Conservation (phyloP, 2,329 filamentous ascomycete species). For the Monosporascus sp. region DNA sequence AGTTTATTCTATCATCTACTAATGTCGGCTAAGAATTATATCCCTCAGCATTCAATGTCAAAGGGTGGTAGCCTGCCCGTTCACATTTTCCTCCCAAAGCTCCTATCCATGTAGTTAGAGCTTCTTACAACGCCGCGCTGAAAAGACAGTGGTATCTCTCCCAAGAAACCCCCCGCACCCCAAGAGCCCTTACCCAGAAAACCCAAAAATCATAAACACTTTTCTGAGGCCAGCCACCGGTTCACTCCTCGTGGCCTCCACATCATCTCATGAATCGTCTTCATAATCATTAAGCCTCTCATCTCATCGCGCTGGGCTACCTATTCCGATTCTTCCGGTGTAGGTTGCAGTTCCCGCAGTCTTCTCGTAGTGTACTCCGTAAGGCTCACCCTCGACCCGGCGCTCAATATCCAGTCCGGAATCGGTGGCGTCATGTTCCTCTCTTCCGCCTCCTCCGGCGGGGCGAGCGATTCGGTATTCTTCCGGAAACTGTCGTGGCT, state of each 20-base stretch:
- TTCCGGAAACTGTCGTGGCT: slow-evolving; percentile 45
- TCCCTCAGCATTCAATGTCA: background rate
- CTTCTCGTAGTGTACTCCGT: slow-evolving; percentile 40
- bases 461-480: slow-evolving; percentile 15
- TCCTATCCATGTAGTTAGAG: slow-evolving; percentile 1
- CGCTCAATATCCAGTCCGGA: slow-evolving; percentile 55
- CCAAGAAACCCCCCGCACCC: slow-evolving; percentile 4
- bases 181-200: background rate
- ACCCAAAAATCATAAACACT: background rate
- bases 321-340: slow-evolving; percentile 8
- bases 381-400: slow-evolving; percentile 46
- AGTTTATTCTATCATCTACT: background rate
- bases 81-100: background rate
- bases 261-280: slow-evolving; percentile 10
- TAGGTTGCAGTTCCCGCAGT: slow-evolving; percentile 17
- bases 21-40: background rate
- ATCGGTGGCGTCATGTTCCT: slow-evolving; percentile 55
- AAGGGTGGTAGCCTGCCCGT: no score
- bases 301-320: slow-evolving; percentile 6
- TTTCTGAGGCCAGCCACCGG: background rate
- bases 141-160: slow-evolving; percentile 24
- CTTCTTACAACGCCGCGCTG: slow-evolving; percentile 22
- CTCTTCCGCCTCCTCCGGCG: slow-evolving; percentile 27
- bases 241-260: background rate
- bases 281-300: slow-evolving; percentile 7